Conservation (phyloP, 1,139 yeast species). For the Taphrina sp. region DNA sequence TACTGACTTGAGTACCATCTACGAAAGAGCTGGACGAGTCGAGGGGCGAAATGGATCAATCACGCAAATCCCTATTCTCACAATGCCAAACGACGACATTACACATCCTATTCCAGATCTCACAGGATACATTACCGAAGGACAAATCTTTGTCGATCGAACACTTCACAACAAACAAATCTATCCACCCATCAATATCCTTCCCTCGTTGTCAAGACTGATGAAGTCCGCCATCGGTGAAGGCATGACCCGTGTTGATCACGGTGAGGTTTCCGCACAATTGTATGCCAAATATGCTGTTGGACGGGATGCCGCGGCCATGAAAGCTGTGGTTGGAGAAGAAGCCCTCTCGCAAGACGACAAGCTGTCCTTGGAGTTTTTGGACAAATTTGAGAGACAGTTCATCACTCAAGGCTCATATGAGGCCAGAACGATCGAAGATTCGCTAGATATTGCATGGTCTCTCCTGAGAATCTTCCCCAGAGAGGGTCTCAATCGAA, state of each 20-base stretch:
- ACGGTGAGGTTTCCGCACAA: slow-evolving; percentile 98
- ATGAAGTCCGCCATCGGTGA: slow-evolving; percentile 99
- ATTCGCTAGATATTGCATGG: slow-evolving; percentile 98
- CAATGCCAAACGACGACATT: slow-evolving; percentile 99
- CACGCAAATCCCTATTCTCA: slow-evolving; percentile 96
- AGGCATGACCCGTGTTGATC: slow-evolving; percentile 99
- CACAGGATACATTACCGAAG: slow-evolving; percentile 98
- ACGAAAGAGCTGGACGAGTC: slow-evolving; percentile 99
- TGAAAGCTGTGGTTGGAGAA: slow-evolving; percentile 99
- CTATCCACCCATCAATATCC: slow-evolving; percentile 96
- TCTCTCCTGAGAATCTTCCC: slow-evolving; percentile 96
- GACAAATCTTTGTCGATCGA: slow-evolving; percentile 96
- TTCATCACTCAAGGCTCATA: slow-evolving; percentile 72
- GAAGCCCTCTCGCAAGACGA: slow-evolving; percentile 98
- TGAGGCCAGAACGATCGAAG: slow-evolving; percentile 52
- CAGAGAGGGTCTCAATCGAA: slow-evolving; percentile 96
- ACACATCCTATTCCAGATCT: slow-evolving; percentile 99
- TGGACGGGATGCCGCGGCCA: slow-evolving; percentile 99
- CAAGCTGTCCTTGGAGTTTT: slow-evolving; percentile 91
- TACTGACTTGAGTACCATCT: slow-evolving; percentile 96
- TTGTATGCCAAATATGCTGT: slow-evolving; percentile 98
- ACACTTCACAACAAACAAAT: slow-evolving; percentile 93
- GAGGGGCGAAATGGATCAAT: slow-evolving; percentile 99
- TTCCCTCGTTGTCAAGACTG: slow-evolving; percentile 94
- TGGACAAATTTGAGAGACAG: slow-evolving; percentile 95